Evolutionary conservation across 352 stramenopile genomes (phyloP), one percentile per base, ranked within the genome.

Genomic region (Pythium insidiosum): DNA sequence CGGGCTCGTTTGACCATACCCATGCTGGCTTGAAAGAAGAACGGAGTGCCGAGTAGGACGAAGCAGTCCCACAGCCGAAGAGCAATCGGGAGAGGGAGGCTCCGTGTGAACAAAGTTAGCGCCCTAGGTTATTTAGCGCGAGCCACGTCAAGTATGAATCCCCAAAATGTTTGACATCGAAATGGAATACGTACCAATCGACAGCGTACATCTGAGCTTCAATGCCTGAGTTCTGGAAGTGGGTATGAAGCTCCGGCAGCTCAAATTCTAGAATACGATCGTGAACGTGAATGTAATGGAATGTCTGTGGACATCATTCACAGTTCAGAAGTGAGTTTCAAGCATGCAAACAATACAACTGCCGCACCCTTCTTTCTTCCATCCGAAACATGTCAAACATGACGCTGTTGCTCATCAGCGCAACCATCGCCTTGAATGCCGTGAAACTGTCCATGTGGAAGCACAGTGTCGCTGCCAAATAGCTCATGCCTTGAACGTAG

Each of bases 361-460:
- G n/a, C n/a, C 70, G 30, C 58, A 93, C 80, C 53, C 80, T 59
- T 23, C 72, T 88, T 34, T 73, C 68, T 31, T 89, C 77, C 24
- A 93, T 68, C 22, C 80, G 77, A 45, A 90, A 93, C 77, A 93
- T 88, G 53, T 93, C 80, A 39, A 93, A 93, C n/a, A 93, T 58
- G 18, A 91, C 46, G 28, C 70, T 88, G 35, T 76, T 88, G 49
- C 78, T 91, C 63, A 93, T 80, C 30, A 93, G 60, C 23, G 75
- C 72, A 21, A 83, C 78, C 39, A 93, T 57, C 15, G 78, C 78
- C 55, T 89, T 89, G 56, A 93, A 93, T 30, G 81, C 81, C 38
- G 76, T 78, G 43, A 91, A 93, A 57, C 73, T 89, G 50, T 93
- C 81, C 75, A 93, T 87, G 55, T 93, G 81, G 38, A 93, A 84